phyloP scores from a whole-genome alignment of 768 basidiomycete genomes.

The Hydnum rufescens region DNA sequence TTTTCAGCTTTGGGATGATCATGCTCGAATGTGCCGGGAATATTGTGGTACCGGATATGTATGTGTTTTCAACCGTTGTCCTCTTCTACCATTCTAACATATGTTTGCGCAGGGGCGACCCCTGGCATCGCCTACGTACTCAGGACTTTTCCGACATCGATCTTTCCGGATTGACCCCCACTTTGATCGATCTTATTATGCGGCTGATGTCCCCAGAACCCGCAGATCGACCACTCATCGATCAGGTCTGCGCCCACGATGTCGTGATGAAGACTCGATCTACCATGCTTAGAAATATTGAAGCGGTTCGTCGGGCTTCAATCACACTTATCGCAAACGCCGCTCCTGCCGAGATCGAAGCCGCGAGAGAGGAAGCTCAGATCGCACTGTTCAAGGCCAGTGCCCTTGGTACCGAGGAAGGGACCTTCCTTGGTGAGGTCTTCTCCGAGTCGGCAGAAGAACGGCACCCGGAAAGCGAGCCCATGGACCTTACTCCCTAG shows the following conservation, averaged over 20 bases:
- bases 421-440: constrained; percentile 6
- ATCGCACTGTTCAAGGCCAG: constrained; percentile 9
- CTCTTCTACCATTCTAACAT: neutral
- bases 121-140: constrained; percentile 82
- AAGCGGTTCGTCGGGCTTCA: neutral
- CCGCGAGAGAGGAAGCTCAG: neutral
- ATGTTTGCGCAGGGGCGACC: constrained; percentile 44
- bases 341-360: neutral
- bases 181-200: constrained; percentile 46
- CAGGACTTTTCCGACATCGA: constrained; percentile 84
- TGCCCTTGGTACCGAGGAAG: constrained; percentile 7
- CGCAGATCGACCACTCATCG: constrained; percentile 32
- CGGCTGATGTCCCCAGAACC: constrained; percentile 66
- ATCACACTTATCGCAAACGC: neutral
- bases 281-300: constrained; percentile 34
- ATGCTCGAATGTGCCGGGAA: constrained; percentile 91
- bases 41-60: constrained; percentile 94
- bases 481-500: neutral
- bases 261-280: constrained; percentile 42
- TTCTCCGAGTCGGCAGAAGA: constrained; percentile 1
- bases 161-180: constrained; percentile 29
- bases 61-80: constrained; percentile 25
- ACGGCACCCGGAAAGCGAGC: neutral
- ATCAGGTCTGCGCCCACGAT: constrained; percentile 37
- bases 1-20: constrained; percentile 94